A percentile compares a stretch with the other conserved stretches of the same genome.
These are phyloP conservation scores for Phytopythium aichiense DNA, from an alignment of 352 stramenopile species.

Conservation along the genomic window DNA sequence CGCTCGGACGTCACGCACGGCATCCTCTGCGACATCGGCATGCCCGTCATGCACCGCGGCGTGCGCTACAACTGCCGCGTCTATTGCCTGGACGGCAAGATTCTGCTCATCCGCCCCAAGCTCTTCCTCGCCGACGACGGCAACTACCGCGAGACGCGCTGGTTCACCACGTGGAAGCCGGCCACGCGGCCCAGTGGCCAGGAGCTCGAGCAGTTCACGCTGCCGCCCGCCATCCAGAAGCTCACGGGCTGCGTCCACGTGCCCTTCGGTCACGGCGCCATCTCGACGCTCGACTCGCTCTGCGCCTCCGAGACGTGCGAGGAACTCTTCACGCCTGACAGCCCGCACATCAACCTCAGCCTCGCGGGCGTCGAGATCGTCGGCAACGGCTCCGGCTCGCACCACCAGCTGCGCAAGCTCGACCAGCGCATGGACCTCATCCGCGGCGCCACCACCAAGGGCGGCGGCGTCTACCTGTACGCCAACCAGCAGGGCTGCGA, in stretches of 20 bases:
- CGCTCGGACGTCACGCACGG: slow-evolving; percentile 85
- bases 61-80: slow-evolving; percentile 98
- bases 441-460: slow-evolving; percentile 90
- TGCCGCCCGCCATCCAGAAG: slow-evolving; percentile 82
- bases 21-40: slow-evolving; percentile 98
- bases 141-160: slow-evolving; percentile 97
- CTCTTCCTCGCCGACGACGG: slow-evolving; percentile 95
- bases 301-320: slow-evolving; percentile 96
- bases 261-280: slow-evolving; percentile 76
- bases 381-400: slow-evolving; percentile 95
- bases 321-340: slow-evolving; percentile 96
- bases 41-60: slow-evolving; percentile 94
- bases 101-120: slow-evolving; percentile 95
- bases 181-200: slow-evolving; percentile 19
- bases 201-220: slow-evolving; percentile 66
- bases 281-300: slow-evolving; percentile 86
- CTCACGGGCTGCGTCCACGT: slow-evolving; percentile 73
- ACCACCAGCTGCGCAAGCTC: slow-evolving; percentile 97
- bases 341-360: slow-evolving; percentile 93
- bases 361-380: slow-evolving; percentile 97
- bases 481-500: slow-evolving; percentile 98
- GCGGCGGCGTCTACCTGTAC: slow-evolving; percentile 98
- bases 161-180: slow-evolving; percentile 87
- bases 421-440: slow-evolving; percentile 91
- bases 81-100: slow-evolving; percentile 91